Percentiles rank a stretch among this genome's conserved stretches.
Conservation (phyloP, 495 filamentous ascomycete species). For the Lepidopterella palustris region DNA sequence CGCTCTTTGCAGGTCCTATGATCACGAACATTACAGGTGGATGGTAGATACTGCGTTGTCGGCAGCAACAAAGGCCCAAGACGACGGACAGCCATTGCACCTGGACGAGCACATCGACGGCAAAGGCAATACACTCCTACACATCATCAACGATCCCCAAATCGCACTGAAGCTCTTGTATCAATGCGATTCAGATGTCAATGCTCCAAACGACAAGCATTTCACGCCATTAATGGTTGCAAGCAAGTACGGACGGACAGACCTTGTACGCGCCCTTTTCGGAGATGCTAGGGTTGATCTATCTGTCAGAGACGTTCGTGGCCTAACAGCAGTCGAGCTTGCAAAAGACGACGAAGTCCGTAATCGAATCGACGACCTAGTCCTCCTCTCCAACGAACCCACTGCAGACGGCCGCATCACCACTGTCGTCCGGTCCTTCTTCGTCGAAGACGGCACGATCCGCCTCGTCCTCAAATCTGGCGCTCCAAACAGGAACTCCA, state of each 20-base stretch:
- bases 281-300: slow-evolving; percentile 81
- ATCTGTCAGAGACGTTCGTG: slow-evolving; percentile 74
- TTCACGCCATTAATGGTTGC: slow-evolving; percentile 98
- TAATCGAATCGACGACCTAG: slow-evolving; percentile 90
- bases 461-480: slow-evolving; percentile 92
- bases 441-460: slow-evolving; percentile 93
- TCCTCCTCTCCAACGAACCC: slow-evolving; percentile 67
- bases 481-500: slow-evolving; percentile 57
- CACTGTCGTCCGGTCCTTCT: slow-evolving; percentile 91
- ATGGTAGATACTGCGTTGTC: slow-evolving; percentile 81
- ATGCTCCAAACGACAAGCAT: slow-evolving; percentile 90
- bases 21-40: slow-evolving; percentile 73
- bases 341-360: slow-evolving; percentile 98
- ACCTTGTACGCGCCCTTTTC: slow-evolving; percentile 85
- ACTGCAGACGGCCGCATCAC: slow-evolving; percentile 76
- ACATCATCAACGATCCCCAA: slow-evolving; percentile 81
- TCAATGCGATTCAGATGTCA: slow-evolving; percentile 85
- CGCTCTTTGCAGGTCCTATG: slow-evolving; percentile 89
- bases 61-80: slow-evolving; percentile 66
- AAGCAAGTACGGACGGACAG: slow-evolving; percentile 95
- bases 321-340: slow-evolving; percentile 90
- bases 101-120: slow-evolving; percentile 87
- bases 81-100: slow-evolving; percentile 71
- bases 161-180: slow-evolving; percentile 68
- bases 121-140: slow-evolving; percentile 89